Evolutionary conservation across 2,329 filamentous ascomycete species (phyloP).

Genomic region (Nannizzia gypsea): DNA sequence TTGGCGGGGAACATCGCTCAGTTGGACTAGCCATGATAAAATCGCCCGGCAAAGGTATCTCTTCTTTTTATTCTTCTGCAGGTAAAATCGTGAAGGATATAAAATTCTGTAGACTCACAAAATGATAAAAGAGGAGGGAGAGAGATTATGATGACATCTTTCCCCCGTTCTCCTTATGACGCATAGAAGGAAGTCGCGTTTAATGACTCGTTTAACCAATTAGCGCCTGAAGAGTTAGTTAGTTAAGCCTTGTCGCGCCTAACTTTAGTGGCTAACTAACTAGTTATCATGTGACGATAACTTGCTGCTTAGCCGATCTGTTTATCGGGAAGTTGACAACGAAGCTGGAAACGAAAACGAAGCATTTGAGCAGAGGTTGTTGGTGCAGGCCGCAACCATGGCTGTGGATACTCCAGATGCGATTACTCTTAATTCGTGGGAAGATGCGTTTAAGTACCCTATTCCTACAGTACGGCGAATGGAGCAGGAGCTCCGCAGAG

Average conservation of each 20-base stretch:
- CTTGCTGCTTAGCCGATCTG: too few species aligned
- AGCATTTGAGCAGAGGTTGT: too few species aligned
- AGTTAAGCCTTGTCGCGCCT: background rate
- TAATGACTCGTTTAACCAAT: background rate
- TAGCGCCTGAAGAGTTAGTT: background rate
- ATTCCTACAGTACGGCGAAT: conserved; percentile 51
- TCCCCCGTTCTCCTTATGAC: background rate
- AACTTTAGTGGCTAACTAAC: too few species aligned
- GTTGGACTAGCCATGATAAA: background rate
- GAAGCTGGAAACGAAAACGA: background rate
- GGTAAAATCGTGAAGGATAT: background rate
- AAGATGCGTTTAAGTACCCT: conserved; percentile 56
- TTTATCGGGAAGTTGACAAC: background rate
- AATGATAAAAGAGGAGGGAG: background rate
- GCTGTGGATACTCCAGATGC: conserved; percentile 46
- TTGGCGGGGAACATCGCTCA: background rate
- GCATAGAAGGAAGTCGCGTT: background rate
- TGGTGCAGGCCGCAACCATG: conserved; percentile 28
- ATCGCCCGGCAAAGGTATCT: background rate
- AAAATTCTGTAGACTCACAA: background rate
- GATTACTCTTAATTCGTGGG: conserved; percentile 47
- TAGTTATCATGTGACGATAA: too few species aligned
- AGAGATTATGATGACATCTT: background rate
- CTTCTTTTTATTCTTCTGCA: background rate
- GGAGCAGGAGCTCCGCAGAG: conserved; percentile 52